Evolutionary conservation across 257 asterid genomes (phyloP).

Genomic region (Coffea canephora): DNA sequence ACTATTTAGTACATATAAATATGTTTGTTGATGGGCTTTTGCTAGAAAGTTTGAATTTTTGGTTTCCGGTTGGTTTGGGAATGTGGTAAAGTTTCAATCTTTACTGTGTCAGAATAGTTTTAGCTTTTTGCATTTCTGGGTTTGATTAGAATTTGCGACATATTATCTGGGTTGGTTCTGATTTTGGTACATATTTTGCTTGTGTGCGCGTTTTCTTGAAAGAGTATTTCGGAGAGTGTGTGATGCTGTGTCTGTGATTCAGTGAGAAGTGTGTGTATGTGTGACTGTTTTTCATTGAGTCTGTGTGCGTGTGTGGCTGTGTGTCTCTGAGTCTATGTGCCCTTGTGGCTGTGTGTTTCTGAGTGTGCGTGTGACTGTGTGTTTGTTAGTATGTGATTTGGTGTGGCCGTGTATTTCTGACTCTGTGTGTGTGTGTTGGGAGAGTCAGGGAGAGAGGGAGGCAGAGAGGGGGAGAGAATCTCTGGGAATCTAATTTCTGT

Average conservation of each 20-base stretch:
- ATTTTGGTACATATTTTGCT: background rate
- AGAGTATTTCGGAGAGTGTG: background rate
- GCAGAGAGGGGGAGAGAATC: no score
- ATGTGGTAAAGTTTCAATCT: constrained; percentile 3
- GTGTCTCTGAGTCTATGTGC: no score
- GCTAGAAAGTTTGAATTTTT: background rate
- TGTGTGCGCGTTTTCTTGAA: background rate
- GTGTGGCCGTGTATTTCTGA: no score
- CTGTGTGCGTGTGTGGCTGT: background rate
- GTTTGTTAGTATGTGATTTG: background rate
- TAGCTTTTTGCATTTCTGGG: background rate
- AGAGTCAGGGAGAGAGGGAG: no score
- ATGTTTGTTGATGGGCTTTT: background rate
- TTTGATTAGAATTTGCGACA: background rate
- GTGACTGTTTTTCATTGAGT: background rate
- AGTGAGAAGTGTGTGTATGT: background rate
- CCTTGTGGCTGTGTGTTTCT: no score
- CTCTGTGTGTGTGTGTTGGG: no score
- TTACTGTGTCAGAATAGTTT: background rate
- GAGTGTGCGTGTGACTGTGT: background rate
- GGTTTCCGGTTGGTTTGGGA: background rate
- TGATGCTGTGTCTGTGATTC: background rate
- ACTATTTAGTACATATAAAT: background rate
- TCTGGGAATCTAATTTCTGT: no score
- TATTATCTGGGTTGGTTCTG: background rate